Conservation (phyloP, 176 grass and related monocot genomes). For the Phyllostachys edulis region DNA sequence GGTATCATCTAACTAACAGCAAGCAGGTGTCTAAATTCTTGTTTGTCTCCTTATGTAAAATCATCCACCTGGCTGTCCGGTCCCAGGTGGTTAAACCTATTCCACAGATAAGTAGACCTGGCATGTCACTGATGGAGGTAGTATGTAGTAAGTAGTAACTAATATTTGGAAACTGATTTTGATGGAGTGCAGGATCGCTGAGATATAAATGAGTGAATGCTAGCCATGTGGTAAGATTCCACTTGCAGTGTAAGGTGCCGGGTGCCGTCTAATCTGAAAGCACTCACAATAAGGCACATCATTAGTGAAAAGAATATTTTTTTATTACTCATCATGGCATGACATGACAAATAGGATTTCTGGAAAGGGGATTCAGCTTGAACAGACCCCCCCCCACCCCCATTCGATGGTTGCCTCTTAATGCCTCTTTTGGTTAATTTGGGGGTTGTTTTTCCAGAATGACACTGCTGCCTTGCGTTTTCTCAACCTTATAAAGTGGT, state of each 20-base stretch:
- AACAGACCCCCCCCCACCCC: too few relatives aligned
- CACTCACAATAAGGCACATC: background rate
- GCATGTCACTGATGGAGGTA: background rate
- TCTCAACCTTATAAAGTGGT: background rate
- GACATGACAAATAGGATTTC: conserved; percentile 4
- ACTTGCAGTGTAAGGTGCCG: background rate
- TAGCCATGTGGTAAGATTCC: background rate
- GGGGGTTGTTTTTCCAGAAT: background rate
- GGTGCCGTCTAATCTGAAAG: background rate
- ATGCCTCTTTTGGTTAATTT: background rate
- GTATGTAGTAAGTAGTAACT: background rate
- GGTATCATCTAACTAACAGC: background rate
- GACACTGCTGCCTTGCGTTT: background rate
- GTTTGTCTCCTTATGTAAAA: conserved; percentile 1
- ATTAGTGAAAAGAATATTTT: background rate
- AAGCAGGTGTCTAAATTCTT: background rate
- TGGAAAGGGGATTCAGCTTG: background rate
- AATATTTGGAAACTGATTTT: conserved; percentile 3
- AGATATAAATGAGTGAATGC: background rate
- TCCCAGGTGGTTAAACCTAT: background rate
- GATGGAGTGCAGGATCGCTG: background rate
- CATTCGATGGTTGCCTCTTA: conserved; percentile 1
- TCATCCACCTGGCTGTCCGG: background rate
- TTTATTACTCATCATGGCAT: background rate
- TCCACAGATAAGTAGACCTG: background rate